phyloP scores from a whole-genome alignment of 169 alveolate species.

The Plasmodium ovale region DNA sequence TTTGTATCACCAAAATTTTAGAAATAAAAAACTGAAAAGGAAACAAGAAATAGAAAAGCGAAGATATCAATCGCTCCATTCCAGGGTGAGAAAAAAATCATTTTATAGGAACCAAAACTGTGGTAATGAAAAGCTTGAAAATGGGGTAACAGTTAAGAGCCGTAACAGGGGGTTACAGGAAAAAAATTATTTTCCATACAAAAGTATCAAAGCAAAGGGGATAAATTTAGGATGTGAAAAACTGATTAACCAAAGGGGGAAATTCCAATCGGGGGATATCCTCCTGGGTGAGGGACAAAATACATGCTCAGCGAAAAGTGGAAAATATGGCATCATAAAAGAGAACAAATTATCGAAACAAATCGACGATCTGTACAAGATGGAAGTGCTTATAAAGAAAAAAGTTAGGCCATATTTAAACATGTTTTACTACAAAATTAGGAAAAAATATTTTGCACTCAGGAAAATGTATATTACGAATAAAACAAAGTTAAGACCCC shows the following conservation, averaged over 20 bases:
- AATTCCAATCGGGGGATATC: too few relatives aligned
- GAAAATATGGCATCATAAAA: not conserved
- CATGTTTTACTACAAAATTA: constrained; percentile 61
- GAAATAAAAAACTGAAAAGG: constrained; percentile 37
- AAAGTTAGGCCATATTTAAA: constrained; percentile 60
- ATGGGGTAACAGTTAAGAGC: not conserved
- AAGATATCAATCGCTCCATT: too few relatives aligned
- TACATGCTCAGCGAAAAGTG: not conserved
- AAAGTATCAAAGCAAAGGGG: not conserved
- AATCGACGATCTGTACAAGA: constrained; percentile 47
- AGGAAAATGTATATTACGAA: constrained; percentile 29
- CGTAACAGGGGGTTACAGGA: too few relatives aligned
- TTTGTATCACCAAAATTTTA: constrained; percentile 56
- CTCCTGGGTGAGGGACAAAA: not conserved
- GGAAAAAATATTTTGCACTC: constrained; percentile 56
- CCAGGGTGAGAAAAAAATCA: not conserved
- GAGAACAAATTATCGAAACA: not conserved
- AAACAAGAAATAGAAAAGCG: too few relatives aligned
- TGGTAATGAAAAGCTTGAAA: not conserved
- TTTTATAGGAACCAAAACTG: not conserved
- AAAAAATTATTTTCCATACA: not conserved
- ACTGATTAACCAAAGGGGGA: not conserved
- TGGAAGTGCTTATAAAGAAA: constrained; percentile 30
- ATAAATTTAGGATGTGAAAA: constrained; percentile 2
- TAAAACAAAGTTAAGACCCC: not conserved